Base-by-base conservation (phyloP, 768 basidiomycete genomes). In the Tephrocybe sp. region DNA sequence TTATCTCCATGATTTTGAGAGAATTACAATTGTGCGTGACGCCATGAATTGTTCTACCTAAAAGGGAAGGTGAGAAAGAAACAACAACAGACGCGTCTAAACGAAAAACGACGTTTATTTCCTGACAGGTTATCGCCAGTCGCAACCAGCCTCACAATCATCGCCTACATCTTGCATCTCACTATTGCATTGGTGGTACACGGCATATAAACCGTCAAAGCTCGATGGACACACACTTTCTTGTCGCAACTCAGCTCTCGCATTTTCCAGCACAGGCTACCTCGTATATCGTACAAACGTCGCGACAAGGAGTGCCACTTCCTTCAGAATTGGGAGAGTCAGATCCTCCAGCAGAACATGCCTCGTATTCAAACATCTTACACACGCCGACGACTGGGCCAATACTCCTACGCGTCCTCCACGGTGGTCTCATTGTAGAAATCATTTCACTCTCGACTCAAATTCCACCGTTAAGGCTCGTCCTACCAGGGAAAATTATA, bases 381-480 rank as follows among this genome's bases (percentile, higher is more conserved):
- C 75, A 83, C 55, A 74, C 83, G 4, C 69, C 73, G 12, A 61
- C 66, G 30, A 79, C 83, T 3, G 86, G 87, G 13, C 76, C 84
- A 42, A 74, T 93, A 45, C 76, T 92, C 44, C 66, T 85, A 40
- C 85, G 92, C 52, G 76, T 91, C 39, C 72, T 92, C 46, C 85
- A 92, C 53, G 81, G 78, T 38, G 86, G 84, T 21, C 67, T 82
- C 54, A 83, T 91, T 42, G 66, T 91, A 36, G 89, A 94, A 60
- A 78, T 94, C 39, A 61, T 83, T 30, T 88, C 90, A n/a, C 70
- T 91, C 38, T 80, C 87, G 4, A 75, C 77, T 1, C 71, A 80
- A 55, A 70, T 83, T 2, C 72, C 77, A 25, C 83, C 90, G 15
- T 76, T 92, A 54, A 83, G 89, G 49, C 81, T 94, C 63, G 74